phyloP scores from a whole-genome alignment of 192 early-diverging fungal species.

The Entomortierella lignicola region DNA sequence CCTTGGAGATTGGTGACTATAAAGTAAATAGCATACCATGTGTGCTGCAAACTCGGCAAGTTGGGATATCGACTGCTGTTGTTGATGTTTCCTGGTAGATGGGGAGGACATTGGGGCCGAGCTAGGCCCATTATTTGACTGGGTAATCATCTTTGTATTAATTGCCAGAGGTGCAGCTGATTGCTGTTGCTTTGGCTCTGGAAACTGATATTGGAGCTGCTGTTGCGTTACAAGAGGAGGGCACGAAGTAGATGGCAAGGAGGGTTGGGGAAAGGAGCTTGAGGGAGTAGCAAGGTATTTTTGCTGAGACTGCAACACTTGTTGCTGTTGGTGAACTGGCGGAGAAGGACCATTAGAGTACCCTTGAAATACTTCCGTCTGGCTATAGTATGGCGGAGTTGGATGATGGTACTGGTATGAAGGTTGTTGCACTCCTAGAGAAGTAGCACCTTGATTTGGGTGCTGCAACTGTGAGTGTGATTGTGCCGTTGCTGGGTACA shows the following conservation, averaged over 20 bases:
- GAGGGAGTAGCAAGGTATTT: constrained; percentile 37
- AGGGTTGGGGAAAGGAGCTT: not conserved
- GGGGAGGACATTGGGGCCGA: constrained; percentile 6
- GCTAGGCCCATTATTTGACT: not conserved
- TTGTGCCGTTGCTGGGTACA: constrained; percentile 16
- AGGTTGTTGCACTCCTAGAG: constrained; percentile 12
- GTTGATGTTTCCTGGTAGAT: constrained; percentile 23
- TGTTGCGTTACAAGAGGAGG: constrained; percentile 7
- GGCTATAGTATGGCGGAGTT: constrained; percentile 30
- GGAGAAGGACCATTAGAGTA: constrained; percentile 1
- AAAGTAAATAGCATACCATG: constrained; percentile 66
- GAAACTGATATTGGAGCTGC: constrained; percentile 9
- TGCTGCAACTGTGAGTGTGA: constrained; percentile 7
- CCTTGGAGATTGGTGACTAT: constrained; percentile 53
- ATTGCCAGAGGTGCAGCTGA: constrained; percentile 18
- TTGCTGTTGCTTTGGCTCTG: constrained; percentile 12
- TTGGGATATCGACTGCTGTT: constrained; percentile 49
- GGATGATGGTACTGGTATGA: constrained; percentile 26
- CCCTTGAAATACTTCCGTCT: constrained; percentile 1
- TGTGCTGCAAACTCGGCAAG: constrained; percentile 68
- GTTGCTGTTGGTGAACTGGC: constrained; percentile 18
- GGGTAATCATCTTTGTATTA: constrained; percentile 14
- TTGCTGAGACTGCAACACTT: not conserved
- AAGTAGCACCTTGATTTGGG: not conserved
- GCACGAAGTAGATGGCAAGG: not conserved